Base-by-base conservation (phyloP, 495 filamentous ascomycete genomes). In the Ramalina peruviana region DNA sequence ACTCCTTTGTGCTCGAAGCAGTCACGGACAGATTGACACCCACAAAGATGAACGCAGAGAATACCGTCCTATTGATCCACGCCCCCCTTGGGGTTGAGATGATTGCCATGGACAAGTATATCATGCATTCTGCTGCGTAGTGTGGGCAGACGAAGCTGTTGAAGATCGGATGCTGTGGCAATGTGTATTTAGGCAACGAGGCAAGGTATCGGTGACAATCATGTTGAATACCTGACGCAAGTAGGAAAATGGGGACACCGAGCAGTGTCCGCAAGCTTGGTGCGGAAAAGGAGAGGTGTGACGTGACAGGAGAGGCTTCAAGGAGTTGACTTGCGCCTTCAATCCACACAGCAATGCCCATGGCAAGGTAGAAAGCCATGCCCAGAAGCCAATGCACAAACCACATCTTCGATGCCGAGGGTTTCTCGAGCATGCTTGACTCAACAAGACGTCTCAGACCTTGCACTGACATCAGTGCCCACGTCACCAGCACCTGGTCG, bases 51-150 rank as follows among this genome's bases (percentile, higher is more conserved):
- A 83, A 44, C 9, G 75, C 86, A 30, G 77, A 71, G 21, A 81
- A 54, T 43, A 97, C 58, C 1, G 90, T 93, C 58, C 69, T 76
- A 64, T 97, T 97, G 25, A 85, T 58, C 50, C 73, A 52, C 44
- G 68, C 58, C 9, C 74, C 76, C 5, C 57, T 51, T 0, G 88
- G 89, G 4, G 88, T 86, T 37, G 81, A 81, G 13, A 85, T 58
- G 20, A 94, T 58, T 2, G 86, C 75, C 52, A 97, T 63, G n/a
- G 81, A 77, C 25, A 88, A 54, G 59, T 97, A 96, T 50, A 95
- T 78, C 3, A 85, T 43, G 58, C 86, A 88, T 62, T 97, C 93
- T 42, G 82, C 83, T 1, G 81, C 82, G 63, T 96, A 98, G 67
- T 97, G 92, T n/a, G 93, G 88, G 53, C 81, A 93, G 10, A 94